Evolutionary conservation across 345 rosid genomes (phyloP), one percentile per base, ranked within the genome.

Genomic region (Firmiana major): DNA sequence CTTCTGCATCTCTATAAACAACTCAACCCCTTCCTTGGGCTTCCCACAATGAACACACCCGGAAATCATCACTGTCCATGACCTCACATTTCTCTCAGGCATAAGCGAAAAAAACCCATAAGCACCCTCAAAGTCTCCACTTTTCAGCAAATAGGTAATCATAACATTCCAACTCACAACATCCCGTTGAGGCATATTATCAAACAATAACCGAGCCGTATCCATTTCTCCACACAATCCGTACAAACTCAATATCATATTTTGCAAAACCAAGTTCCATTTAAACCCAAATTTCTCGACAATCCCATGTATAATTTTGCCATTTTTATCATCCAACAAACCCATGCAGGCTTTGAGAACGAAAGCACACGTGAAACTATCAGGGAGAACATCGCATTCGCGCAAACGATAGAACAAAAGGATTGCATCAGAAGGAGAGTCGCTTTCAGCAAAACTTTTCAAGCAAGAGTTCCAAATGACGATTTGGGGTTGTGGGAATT

Each of bases 401-500:
- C 85, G 83, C 77, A 82, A 40, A 59, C 40, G 73, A 42, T 31
- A 16, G 24, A 84, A 84, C 79, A 84, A 63, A 12, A 77, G 70
- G 63, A 82, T 51, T 8, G 87, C 85, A 75, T 77, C 69, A 0
- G 21, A 62, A 5, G 83, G 85, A 15, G 54, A n/a, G 55, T 79
- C 85, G 8, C 89, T 64, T 48, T 82, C 84, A 10, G 79, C 83
- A 6, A 84, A 79, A 0, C 45, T 19, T 75, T 75, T 84, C 78
- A 84, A 79, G 72, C 89, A 84, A 68, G 87, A 79, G 65, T 86
- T 86, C 89, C 89, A 86, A 22, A 82, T 9, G 62, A 76, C 58
- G 31, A 60, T 66, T 15, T 70, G 73, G 73, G 75, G 43, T 42
- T 63, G 62, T 5, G 63, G 63, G 9, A 67, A 19, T 36, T 60